A percentile compares a stretch with the other conserved stretches of the same genome.
Evolutionary conservation across 495 filamentous ascomycete species (phyloP).

Genomic region (Lasiosphaeria ovina): DNA sequence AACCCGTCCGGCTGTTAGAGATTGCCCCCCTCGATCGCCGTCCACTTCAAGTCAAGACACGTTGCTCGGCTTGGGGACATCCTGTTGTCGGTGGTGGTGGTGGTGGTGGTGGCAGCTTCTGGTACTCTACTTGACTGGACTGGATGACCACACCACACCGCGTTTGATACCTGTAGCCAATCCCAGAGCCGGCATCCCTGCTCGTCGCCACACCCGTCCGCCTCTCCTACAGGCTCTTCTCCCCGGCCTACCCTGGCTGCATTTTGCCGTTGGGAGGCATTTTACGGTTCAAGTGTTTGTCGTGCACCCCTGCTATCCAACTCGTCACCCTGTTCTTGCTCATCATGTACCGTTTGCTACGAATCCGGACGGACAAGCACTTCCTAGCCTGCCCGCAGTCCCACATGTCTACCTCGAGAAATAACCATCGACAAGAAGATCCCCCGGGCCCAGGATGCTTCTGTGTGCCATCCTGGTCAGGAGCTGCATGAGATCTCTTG

Average conservation of each 20-base stretch:
- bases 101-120: too few species aligned
- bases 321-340: constrained; percentile 5
- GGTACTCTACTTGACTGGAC: too few species aligned
- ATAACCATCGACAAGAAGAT: constrained; percentile 3
- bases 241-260: constrained; percentile 13
- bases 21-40: too few species aligned
- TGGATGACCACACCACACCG: neutral
- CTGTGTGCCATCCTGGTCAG: constrained; percentile 11
- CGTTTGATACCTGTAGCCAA: constrained; percentile 8
- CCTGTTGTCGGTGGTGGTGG: too few species aligned
- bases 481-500: constrained; percentile 24
- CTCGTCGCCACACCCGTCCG: constrained; percentile 5
- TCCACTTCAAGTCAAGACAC: too few species aligned
- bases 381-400: constrained; percentile 4
- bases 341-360: constrained; percentile 2
- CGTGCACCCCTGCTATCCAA: constrained; percentile 11
- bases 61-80: too few species aligned
- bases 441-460: neutral
- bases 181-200: constrained; percentile 2
- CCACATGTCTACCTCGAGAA: constrained; percentile 1
- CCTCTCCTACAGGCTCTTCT: constrained; percentile 13
- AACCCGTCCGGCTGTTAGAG: too few species aligned
- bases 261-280: constrained; percentile 31
- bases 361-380: constrained; percentile 2
- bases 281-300: constrained; percentile 27